Evolutionary conservation across 2,329 filamentous ascomycete species (phyloP).

Genomic region (Trichoderma oligosporum): DNA sequence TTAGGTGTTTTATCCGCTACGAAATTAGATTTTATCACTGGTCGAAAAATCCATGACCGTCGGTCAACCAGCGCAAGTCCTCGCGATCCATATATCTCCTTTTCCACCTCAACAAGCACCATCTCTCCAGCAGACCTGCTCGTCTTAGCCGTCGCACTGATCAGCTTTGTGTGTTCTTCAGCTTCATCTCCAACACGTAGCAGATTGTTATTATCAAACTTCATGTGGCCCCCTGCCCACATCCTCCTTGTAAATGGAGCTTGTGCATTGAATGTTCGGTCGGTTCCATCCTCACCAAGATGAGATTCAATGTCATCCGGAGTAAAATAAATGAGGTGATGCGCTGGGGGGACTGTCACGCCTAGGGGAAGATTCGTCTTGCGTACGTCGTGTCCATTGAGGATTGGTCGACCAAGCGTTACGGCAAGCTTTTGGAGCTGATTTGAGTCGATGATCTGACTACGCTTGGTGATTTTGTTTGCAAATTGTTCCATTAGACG

Average conservation of each 20-base stretch:
- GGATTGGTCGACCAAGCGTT: constrained; percentile 49
- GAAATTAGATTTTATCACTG: constrained; percentile 28
- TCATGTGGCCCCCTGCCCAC: constrained; percentile 63
- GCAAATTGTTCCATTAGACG: constrained; percentile 33
- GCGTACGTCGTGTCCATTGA: constrained; percentile 40
- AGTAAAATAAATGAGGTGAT: constrained; percentile 63
- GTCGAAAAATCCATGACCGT: constrained; percentile 49
- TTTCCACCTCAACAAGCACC: constrained; percentile 62
- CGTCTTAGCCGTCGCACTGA: constrained; percentile 52
- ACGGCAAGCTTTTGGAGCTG: constrained; percentile 60
- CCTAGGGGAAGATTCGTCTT: constrained; percentile 29
- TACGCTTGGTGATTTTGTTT: constrained; percentile 28
- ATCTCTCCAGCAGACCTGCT: constrained; percentile 56
- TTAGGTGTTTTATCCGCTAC: not conserved
- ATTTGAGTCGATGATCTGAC: constrained; percentile 57
- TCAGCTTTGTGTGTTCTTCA: constrained; percentile 53
- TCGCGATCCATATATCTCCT: constrained; percentile 50
- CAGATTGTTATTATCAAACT: constrained; percentile 19
- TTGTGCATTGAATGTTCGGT: constrained; percentile 56
- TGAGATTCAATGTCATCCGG: constrained; percentile 51
- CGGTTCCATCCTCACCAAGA: constrained; percentile 58
- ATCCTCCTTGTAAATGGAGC: constrained; percentile 59
- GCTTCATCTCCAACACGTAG: constrained; percentile 54
- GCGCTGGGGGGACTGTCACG: constrained; percentile 54
- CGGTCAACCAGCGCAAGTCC: constrained; percentile 53